These are phyloP conservation scores for Citrus australasica DNA, from an alignment of 345 rosid species.

Conservation along the genomic window DNA sequence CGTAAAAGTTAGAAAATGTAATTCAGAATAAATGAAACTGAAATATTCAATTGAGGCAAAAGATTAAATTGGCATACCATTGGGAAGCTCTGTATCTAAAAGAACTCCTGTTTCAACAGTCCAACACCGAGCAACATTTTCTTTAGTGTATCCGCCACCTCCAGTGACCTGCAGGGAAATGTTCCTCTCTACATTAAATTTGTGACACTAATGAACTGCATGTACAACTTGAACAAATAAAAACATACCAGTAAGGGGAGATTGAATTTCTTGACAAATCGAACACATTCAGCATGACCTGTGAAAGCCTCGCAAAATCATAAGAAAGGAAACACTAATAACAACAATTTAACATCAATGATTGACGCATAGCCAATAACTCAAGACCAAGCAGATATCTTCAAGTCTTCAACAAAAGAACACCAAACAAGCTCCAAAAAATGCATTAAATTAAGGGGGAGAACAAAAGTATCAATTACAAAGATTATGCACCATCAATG, in stretches of 20 bases:
- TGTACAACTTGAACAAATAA: conserved; percentile 12
- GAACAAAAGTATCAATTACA: conserved; percentile 37
- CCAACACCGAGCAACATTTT: conserved; percentile 99
- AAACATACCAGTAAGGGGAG: conserved; percentile 74
- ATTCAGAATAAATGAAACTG: not conserved
- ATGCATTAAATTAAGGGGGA: not conserved
- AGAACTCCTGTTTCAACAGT: conserved; percentile 93
- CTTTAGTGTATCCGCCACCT: conserved; percentile 98
- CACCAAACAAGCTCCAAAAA: conserved; percentile 2
- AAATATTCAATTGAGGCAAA: not conserved
- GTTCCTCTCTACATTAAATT: not conserved
- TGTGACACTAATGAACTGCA: not conserved
- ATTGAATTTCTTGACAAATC: conserved; percentile 90
- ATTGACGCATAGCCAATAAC: not conserved
- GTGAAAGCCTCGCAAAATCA: conserved; percentile 19
- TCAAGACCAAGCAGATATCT: conserved; percentile 11
- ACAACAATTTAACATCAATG: not conserved
- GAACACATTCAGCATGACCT: conserved; percentile 98
- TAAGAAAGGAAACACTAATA: not conserved
- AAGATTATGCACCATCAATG: conserved; percentile 79
- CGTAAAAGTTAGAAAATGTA: not conserved
- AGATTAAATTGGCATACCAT: conserved; percentile 40
- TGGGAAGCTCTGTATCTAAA: conserved; percentile 85
- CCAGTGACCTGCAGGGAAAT: conserved; percentile 74
- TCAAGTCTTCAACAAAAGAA: not conserved